These are phyloP conservation scores for Phytophthora europaea DNA, from an alignment of 352 stramenopile species.

Conservation along the genomic window DNA sequence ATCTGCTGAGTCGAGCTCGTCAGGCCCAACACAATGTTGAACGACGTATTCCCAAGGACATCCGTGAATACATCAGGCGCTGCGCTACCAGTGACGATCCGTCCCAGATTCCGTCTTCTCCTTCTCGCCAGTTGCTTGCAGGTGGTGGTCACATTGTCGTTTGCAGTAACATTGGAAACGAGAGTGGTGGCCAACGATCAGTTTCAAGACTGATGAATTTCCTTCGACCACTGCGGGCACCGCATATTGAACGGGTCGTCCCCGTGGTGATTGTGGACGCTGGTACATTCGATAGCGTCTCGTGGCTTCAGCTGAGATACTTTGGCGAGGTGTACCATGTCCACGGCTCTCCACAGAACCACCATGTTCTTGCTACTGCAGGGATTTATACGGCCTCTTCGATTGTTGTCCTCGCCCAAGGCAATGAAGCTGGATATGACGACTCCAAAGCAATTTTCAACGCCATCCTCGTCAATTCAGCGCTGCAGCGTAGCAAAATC, in stretches of 20 bases:
- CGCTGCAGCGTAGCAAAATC: conserved; percentile 68
- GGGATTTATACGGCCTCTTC: conserved; percentile 86
- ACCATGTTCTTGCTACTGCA: conserved; percentile 72
- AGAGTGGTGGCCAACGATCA: conserved; percentile 65
- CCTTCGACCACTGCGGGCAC: conserved; percentile 72
- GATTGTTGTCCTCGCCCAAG: conserved; percentile 85
- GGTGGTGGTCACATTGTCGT: conserved; percentile 82
- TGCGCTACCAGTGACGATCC: conserved; percentile 41
- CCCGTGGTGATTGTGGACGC: conserved; percentile 84
- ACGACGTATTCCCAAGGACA: conserved; percentile 62
- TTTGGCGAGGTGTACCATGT: conserved; percentile 88
- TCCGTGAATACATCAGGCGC: conserved; percentile 70
- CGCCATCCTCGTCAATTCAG: conserved; percentile 83
- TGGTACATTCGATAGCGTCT: conserved; percentile 68
- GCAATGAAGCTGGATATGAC: conserved; percentile 74
- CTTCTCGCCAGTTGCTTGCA: conserved; percentile 52
- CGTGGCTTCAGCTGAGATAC: conserved; percentile 72
- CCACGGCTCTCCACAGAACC: conserved; percentile 77
- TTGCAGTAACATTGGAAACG: conserved; percentile 80
- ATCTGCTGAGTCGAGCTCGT: conserved; percentile 63
- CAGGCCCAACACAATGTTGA: conserved; percentile 81
- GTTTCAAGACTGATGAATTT: conserved; percentile 82
- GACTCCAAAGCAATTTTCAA: conserved; percentile 92
- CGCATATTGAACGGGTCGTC: conserved; percentile 72
- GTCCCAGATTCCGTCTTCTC: conserved; percentile 50